Evolutionary conservation across 2,329 filamentous ascomycete genomes (phyloP).

Genomic region (Xylariaceae sp.): DNA sequence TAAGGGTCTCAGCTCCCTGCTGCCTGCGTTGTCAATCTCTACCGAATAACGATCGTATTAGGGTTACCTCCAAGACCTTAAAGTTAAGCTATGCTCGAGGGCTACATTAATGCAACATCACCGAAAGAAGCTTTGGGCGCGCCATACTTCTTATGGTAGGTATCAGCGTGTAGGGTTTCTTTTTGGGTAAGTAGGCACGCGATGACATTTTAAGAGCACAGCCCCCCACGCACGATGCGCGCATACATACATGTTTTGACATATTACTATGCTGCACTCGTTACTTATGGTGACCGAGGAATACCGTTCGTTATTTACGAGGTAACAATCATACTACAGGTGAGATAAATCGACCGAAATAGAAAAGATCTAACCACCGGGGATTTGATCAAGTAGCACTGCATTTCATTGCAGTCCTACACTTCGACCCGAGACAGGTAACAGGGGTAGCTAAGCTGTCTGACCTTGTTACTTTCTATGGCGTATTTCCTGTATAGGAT

Average conservation of each 20-base stretch:
- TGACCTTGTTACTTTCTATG: background rate
- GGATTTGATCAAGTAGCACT: background rate
- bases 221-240: background rate
- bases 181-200: background rate
- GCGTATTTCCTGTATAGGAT: background rate
- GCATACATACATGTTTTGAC: background rate
- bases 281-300: background rate
- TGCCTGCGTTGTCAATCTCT: background rate
- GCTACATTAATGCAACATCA: conserved; percentile 1
- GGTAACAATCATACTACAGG: background rate
- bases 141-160: conserved; percentile 1
- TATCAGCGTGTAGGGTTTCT: background rate
- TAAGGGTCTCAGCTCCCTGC: background rate
- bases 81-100: background rate
- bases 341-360: background rate
- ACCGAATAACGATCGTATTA: background rate
- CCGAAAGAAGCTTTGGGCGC: background rate
- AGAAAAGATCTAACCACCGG: conserved; percentile 5
- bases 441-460: background rate
- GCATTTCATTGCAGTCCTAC: background rate
- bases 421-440: conserved; percentile 2
- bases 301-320: background rate
- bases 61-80: background rate
- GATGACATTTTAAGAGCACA: background rate
- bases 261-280: conserved; percentile 2